These are phyloP conservation scores for Xylaria longipes DNA, from an alignment of 495 filamentous ascomycete genomes.

Conservation along the genomic window DNA sequence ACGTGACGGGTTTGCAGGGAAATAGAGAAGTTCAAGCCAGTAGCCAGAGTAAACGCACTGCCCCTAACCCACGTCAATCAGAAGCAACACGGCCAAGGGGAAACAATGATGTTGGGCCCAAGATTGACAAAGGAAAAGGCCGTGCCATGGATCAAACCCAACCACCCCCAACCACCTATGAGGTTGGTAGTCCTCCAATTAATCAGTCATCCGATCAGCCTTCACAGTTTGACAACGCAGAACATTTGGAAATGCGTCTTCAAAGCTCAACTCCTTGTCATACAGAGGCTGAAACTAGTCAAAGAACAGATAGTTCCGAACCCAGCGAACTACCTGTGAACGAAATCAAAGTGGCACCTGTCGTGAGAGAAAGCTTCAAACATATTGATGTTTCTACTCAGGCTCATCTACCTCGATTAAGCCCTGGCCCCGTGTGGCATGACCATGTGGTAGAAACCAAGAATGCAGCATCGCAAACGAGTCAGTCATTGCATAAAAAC, in stretches of 20 bases:
- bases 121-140: not conserved
- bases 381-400: not conserved
- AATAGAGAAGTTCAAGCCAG: not conserved
- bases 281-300: not conserved
- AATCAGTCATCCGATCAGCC: not conserved
- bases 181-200: not conserved
- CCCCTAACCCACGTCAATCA: not conserved
- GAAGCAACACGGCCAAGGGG: not conserved
- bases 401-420: not conserved
- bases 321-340: not conserved
- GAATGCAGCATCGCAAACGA: slow-evolving; percentile 7
- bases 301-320: not conserved
- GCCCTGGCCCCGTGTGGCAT: not conserved
- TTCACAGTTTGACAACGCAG: not conserved
- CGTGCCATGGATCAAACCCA: not conserved
- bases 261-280: not conserved
- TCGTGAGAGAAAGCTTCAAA: not conserved
- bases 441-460: not conserved
- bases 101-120: not conserved
- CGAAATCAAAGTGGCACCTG: not conserved
- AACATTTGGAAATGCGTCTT: not conserved
- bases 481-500: not conserved
- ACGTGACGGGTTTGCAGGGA: not conserved
- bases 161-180: not conserved
- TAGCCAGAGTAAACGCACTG: not conserved